Base-by-base conservation (phyloP, 2,329 filamentous ascomycete species). In the Cladosporium halotolerans region DNA sequence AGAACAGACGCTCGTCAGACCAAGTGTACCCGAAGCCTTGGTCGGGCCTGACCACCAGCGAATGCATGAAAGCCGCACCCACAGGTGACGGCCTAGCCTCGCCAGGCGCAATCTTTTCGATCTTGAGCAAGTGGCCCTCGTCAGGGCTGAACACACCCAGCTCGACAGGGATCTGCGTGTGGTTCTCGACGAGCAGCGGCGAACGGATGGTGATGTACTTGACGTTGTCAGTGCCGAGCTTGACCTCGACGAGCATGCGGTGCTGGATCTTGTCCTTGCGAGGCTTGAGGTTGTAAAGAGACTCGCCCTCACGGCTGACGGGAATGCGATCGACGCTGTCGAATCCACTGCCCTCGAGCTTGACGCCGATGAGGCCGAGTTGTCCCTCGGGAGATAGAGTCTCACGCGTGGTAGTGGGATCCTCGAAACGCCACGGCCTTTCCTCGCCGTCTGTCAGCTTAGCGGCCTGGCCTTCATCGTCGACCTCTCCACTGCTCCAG, bases 161-260 rank as follows among this genome's bases (percentile, higher is more conserved):
- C 69, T 99, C 93, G 11, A 99, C 84, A 0, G 93, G 92, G 41
- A 99, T 96, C 66, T 99, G 89, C 0, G 93, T 99, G 58, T 93
- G 88, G 70, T 99, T 99, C 68, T 99, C 93, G 7, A 99, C 84
- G 0, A 96, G 73, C 1, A 99, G 75, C 1, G 93, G 93, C 14
- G 92, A 97, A 23, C 93, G 83, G 64, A 99, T 84, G 1, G 91
- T 99, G 65, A 99, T 95, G 68, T 95, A 95, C 74, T 99, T 99
- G 73, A 99, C 88, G 64, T 97, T 97, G 74, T 99, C 92, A 0
- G 82, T 75, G n/a, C 90, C 93, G 19, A 99, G 79, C 50, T 82
- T 89, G 50, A 99, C 86, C 54, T 99, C 93, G 0, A 97, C 91
- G 19, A 97, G 82, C 14, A 99, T 80, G 18, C 91, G 86, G 68